phyloP scores from a whole-genome alignment of 306 rosid genomes.

The Abrus pulchellus region DNA sequence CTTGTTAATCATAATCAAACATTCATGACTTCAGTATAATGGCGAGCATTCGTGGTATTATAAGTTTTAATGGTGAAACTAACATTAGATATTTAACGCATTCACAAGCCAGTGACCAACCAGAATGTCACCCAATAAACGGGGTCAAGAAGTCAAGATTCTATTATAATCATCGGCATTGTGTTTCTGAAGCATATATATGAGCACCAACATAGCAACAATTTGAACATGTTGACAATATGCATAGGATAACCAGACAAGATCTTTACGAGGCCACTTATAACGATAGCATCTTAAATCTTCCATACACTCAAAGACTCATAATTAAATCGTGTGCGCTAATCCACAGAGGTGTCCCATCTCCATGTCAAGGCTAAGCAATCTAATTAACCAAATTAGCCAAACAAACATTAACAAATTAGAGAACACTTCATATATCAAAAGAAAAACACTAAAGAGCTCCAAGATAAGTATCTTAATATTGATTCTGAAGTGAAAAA shows the following conservation, averaged over 20 bases:
- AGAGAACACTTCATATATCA: no score
- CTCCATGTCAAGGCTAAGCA: not conserved
- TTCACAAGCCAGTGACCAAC: not conserved
- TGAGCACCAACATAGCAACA: not conserved
- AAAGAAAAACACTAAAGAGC: not conserved
- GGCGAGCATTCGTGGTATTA: not conserved
- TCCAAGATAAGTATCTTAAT: not conserved
- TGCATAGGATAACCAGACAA: not conserved
- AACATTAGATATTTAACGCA: not conserved
- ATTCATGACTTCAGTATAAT: not conserved
- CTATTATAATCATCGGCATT: not conserved
- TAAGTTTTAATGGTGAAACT: not conserved
- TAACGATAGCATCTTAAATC: not conserved
- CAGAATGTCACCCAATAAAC: not conserved
- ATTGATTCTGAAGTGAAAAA: not conserved
- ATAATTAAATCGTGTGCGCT: not conserved
- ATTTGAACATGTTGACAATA: not conserved
- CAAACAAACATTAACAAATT: no score
- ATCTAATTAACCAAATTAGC: not conserved
- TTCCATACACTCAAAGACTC: constrained; percentile 25
- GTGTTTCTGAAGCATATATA: constrained; percentile 17
- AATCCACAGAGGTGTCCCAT: not conserved
- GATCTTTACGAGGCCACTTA: not conserved
- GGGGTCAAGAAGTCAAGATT: constrained; percentile 6
- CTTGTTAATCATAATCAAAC: not conserved